A percentile compares a stretch with the other conserved stretches of the same genome.
These are phyloP conservation scores for Botryotinia calthae DNA, from an alignment of 2,329 filamentous ascomycete species.

Conservation along the genomic window DNA sequence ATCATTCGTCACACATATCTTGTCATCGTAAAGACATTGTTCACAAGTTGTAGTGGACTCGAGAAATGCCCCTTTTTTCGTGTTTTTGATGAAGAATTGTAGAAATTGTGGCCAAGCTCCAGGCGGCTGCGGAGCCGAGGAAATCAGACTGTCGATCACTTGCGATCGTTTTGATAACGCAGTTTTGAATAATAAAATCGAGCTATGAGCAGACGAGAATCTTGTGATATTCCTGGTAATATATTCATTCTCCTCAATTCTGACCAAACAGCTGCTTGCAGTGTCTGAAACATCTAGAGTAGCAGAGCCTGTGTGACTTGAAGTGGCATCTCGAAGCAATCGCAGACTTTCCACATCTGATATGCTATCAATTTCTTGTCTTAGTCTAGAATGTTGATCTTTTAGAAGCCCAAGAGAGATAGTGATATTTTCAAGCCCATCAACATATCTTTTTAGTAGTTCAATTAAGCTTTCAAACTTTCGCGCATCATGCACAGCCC, in stretches of 20 bases:
- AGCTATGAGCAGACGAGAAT: background rate
- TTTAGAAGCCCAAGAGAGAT: slow-evolving; percentile 25
- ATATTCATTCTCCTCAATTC: background rate
- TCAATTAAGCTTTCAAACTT: slow-evolving; percentile 29
- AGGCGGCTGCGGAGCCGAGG: background rate
- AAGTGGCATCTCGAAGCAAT: slow-evolving; percentile 27
- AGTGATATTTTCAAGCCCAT: slow-evolving; percentile 31
- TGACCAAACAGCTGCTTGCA: slow-evolving; percentile 22
- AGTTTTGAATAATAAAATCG: background rate
- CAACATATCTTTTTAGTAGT: slow-evolving; percentile 27
- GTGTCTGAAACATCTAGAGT: slow-evolving; percentile 25
- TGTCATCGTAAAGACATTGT: background rate
- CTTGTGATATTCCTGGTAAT: background rate
- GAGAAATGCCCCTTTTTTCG: no score
- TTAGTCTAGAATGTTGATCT: slow-evolving; percentile 25
- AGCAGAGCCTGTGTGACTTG: slow-evolving; percentile 11
- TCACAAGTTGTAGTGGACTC: background rate
- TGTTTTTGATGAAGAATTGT: no score
- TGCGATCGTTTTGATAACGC: background rate
- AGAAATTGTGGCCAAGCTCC: background rate
- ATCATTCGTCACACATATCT: background rate
- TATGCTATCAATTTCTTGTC: slow-evolving; percentile 28
- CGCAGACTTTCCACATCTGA: slow-evolving; percentile 29
- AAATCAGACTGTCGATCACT: background rate
- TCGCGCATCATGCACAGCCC: slow-evolving; percentile 28